A percentile compares a stretch with the other conserved stretches of the same genome.
These are phyloP conservation scores for Penicillium flavigenum DNA, from an alignment of 495 filamentous ascomycete species.

Conservation along the genomic window DNA sequence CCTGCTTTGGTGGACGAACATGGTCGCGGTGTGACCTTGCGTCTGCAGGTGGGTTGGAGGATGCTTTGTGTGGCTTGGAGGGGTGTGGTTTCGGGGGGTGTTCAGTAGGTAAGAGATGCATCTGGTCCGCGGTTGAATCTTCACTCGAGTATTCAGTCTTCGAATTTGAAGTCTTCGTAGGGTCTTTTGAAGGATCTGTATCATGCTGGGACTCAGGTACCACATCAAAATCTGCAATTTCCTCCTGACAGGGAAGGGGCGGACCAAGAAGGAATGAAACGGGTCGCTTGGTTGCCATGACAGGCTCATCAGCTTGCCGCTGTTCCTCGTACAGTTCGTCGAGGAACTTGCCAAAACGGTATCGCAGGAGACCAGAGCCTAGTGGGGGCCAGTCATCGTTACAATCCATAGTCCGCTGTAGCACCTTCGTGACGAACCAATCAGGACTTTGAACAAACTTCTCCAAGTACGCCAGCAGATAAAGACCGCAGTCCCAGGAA, in stretches of 20 bases:
- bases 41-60: background rate
- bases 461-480: constrained; percentile 76
- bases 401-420: constrained; percentile 48
- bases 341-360: constrained; percentile 52
- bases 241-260: background rate
- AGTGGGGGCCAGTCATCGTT: constrained; percentile 56
- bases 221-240: background rate
- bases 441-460: constrained; percentile 73
- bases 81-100: background rate
- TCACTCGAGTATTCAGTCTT: background rate
- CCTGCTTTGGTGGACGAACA: background rate
- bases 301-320: constrained; percentile 23
- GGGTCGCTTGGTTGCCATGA: constrained; percentile 36
- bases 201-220: constrained; percentile 7
- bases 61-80: background rate
- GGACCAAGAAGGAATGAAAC: constrained; percentile 40
- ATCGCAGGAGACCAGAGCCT: constrained; percentile 51
- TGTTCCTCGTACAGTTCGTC: constrained; percentile 51
- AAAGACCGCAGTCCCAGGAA: constrained; percentile 85
- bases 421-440: constrained; percentile 56
- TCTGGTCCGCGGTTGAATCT: constrained; percentile 3
- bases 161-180: background rate
- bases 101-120: background rate
- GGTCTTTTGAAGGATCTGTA: background rate
- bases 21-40: background rate